These are phyloP conservation scores for Talaromyces sp. DNA, from an alignment of 2,329 filamentous ascomycete species.

Conservation along the genomic window DNA sequence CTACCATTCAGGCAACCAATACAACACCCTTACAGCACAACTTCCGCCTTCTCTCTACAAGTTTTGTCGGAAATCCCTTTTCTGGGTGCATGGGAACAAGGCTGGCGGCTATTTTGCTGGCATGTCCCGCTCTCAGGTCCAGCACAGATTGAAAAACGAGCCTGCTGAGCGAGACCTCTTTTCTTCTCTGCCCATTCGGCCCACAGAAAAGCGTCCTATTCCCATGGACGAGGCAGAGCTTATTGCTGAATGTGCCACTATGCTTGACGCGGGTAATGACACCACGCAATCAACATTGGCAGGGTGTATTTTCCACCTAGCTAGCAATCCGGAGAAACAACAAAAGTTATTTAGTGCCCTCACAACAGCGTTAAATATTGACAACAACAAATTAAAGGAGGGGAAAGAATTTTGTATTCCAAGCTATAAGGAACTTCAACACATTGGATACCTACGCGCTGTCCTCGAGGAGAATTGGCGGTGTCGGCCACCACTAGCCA, in stretches of 20 bases:
- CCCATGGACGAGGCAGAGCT: slow-evolving; percentile 8
- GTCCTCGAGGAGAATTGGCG: slow-evolving; percentile 15
- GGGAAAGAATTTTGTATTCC: not conserved
- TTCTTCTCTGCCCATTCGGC: slow-evolving; percentile 1
- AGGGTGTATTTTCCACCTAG: slow-evolving; percentile 12
- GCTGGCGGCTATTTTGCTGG: slow-evolving; percentile 7
- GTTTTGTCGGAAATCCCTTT: not conserved
- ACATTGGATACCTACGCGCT: slow-evolving; percentile 12
- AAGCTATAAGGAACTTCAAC: not conserved
- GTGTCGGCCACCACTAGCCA: slow-evolving; percentile 9
- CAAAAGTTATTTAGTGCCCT: not conserved
- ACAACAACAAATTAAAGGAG: not conserved
- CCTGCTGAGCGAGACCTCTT: slow-evolving; percentile 11
- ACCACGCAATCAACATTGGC: slow-evolving; percentile 13
- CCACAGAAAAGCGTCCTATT: slow-evolving; percentile 6
- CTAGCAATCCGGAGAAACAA: slow-evolving; percentile 9
- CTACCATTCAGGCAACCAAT: not conserved
- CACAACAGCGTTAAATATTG: not conserved
- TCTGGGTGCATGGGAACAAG: not conserved
- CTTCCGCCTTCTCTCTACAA: not conserved
- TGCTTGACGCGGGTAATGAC: slow-evolving; percentile 13
- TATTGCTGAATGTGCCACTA: slow-evolving; percentile 10
- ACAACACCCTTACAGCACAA: not conserved
- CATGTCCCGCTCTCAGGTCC: slow-evolving; percentile 11
- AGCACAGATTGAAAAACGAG: slow-evolving; percentile 1